Base-by-base conservation (phyloP, 108 stramenopile genomes). In the Nannochloropsis salina region DNA sequence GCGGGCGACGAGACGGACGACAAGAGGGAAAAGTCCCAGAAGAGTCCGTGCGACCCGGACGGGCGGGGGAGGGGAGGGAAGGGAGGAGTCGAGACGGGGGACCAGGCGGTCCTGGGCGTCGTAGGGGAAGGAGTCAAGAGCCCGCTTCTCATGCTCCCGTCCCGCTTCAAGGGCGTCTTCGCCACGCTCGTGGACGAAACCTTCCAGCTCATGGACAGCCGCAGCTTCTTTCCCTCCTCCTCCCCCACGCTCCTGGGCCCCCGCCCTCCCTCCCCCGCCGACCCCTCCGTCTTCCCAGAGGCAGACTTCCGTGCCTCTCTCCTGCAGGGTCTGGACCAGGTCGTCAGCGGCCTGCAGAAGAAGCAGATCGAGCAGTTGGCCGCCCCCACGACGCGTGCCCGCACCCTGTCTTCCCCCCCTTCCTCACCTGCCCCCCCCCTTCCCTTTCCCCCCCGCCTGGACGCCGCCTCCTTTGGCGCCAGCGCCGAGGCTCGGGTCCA, bases 131-230 rank as follows among this genome's bases (percentile, higher is more conserved):
- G 2, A 0, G 61, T n/a, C 20, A 74, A 74, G 61, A 74, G 61
- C 2, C 61, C 61, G 61, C n/a, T 74, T 15, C 15, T 74, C 20
- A 74, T 74, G 61, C 61, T 74, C 20, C 61, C 61, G 5, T 15
- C 61, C n/a, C 61, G 61, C 15, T 74, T 74, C 61, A 74, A 74
- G 8, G 61, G 61, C 61, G n/a, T 74, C 61, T 74, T 74, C 8
- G 61, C 61, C 61, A 74, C 61, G 20, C 61, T 74, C 61, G n/a
- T 74, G 20, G 61, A 74, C 61, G 61, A 74, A 74, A 74, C 61
- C 61, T 8, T 74, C 61, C 61, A 74, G n/a, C 20, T 74, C 61
- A 74, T 74, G 61, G 61, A 74, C 61, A n/a, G 20, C 61, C 15
- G n/a, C 15, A 74, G 4, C 20, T 74, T 74, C 61, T 74, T 74